Base-by-base conservation (phyloP, 2,329 filamentous ascomycete species). In the Botrytis tulipae region DNA sequence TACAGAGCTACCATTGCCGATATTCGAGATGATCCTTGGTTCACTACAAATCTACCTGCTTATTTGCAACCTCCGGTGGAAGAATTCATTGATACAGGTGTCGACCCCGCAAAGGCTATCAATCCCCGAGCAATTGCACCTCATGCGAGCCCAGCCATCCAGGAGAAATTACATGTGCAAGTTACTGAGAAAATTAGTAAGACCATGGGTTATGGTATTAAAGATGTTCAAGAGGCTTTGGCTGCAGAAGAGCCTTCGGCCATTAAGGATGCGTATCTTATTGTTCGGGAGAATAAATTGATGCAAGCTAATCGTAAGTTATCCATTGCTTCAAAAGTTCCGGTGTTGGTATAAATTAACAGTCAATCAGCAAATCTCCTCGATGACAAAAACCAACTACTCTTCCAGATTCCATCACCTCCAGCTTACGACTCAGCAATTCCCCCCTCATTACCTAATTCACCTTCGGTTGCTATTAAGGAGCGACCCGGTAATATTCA, bases 241-340 rank as follows among this genome's bases (percentile, higher is more conserved):
- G 92, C 92, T 79, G 94, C 94, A 73, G 91, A 96, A 71, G 96
- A 99, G 82, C 96, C 96, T 20, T 98, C 95, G 74, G 95, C 96
- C 18, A 98, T 99, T 86, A 99, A 99, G 84, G 96, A 99, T 83
- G 96, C 96, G 1, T 99, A 98, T 84, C 91, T 98, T 84, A 99
- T 99, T 82, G 94, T 99, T 40, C 90, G 95, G 71, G 96, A 99
- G 83, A 98, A 98, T 82, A 96, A 98, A 82, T 89, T 98, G 82
- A 98, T 98, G 95, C 93, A 95, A 82, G 91, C 91, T 72, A 97
- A 94, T 82, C 94, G 93, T 97, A 86, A 89, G 93, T 90, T 63
- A 48, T 51, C 20, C 51, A 59, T 72, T 48, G 35, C 37, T 29
- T 62, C 3, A 20, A 32, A 42, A 44, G 42, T 16, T 54, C 20